Conservation (phyloP, 2,329 filamentous ascomycete species). For the Fusarium solani-melongenae region DNA sequence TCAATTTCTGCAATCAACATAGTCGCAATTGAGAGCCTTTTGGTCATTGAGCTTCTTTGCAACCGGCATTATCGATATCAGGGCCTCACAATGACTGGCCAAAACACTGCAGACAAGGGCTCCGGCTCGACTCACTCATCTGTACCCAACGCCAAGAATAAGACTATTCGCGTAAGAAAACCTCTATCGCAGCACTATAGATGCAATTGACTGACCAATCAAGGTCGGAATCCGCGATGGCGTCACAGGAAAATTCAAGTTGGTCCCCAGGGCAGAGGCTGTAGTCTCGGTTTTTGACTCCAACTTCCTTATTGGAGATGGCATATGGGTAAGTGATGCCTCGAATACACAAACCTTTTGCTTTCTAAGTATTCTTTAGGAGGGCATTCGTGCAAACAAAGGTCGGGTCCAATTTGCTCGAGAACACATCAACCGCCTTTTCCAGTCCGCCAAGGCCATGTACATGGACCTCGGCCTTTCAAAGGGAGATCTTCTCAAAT, state of each 20-base stretch:
- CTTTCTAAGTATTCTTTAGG: neutral
- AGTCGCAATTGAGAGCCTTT: neutral
- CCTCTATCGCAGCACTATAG: neutral
- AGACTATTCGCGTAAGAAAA: neutral
- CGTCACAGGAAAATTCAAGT: neutral
- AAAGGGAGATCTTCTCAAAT: slow-evolving; percentile 37
- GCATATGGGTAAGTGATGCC: neutral
- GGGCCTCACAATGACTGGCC: neutral
- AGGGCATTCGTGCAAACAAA: neutral
- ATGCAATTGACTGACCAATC: neutral
- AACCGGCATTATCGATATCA: neutral
- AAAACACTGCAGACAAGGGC: neutral
- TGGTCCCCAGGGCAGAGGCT: neutral
- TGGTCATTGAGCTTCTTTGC: neutral
- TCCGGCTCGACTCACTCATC: neutral
- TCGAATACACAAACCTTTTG: too few species aligned
- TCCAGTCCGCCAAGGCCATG: slow-evolving; percentile 46
- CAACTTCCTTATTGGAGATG: neutral
- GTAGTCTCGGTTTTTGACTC: neutral
- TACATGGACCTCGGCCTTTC: slow-evolving; percentile 43
- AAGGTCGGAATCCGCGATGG: neutral
- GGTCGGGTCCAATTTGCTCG: slow-evolving; percentile 42
- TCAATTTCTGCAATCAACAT: neutral
- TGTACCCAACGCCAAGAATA: neutral
- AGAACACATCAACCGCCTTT: slow-evolving; percentile 44